Evolutionary conservation across 1,284 basidiomycete species (phyloP).

Genomic region (Sanghuangporus weigelae): DNA sequence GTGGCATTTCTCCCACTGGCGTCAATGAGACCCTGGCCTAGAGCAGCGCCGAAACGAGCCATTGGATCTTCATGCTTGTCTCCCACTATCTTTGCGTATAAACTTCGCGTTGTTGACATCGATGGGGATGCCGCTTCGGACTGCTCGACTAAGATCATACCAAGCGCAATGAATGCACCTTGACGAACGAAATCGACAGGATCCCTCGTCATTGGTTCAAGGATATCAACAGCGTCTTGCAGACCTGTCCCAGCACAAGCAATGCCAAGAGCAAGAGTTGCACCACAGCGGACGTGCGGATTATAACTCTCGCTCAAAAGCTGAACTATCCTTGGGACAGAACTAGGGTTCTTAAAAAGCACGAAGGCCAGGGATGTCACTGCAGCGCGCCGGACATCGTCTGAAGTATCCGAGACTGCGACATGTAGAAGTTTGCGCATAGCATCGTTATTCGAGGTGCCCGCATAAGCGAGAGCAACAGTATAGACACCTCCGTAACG

Average conservation of each 20-base stretch:
- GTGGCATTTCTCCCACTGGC: conserved; percentile 94
- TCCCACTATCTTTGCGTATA: conserved; percentile 83
- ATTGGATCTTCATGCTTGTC: conserved; percentile 98
- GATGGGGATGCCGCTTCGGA: conserved; percentile 86
- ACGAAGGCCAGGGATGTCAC: conserved; percentile 93
- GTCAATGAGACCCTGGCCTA: conserved; percentile 94
- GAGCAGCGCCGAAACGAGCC: conserved; percentile 92
- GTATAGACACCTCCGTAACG: conserved; percentile 97
- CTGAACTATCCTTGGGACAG: conserved; percentile 93
- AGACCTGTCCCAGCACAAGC: conserved; percentile 96
- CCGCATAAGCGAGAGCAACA: conserved; percentile 90
- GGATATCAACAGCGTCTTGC: conserved; percentile 89
- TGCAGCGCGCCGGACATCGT: conserved; percentile 91
- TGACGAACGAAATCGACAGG: conserved; percentile 96
- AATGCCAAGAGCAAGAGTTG: conserved; percentile 90
- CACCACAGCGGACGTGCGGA: conserved; percentile 95
- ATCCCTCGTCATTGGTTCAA: conserved; percentile 96
- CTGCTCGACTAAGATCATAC: conserved; percentile 94
- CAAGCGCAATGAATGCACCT: conserved; percentile 91
- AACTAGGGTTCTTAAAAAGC: conserved; percentile 90
- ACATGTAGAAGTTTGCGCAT: conserved; percentile 88
- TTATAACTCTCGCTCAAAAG: conserved; percentile 96
- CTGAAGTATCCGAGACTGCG: conserved; percentile 94
- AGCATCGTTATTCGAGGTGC: conserved; percentile 89
- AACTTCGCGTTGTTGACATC: conserved; percentile 69